Conservation (phyloP, 2,329 filamentous ascomycete species). For the Blumeria graminis region DNA sequence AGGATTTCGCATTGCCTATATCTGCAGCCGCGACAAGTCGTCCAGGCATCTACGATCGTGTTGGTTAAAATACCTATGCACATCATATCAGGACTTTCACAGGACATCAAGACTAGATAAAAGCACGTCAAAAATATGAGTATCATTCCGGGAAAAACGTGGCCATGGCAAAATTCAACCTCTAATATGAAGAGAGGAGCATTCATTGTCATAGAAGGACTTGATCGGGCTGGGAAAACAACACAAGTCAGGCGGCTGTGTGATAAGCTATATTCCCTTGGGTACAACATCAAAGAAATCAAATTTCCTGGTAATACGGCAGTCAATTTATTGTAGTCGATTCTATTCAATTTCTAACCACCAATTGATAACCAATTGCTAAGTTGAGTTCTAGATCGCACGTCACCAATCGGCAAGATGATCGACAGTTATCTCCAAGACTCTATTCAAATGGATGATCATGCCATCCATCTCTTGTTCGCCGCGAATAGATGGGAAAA, state of each 20-base stretch:
- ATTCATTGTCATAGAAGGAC: constrained; percentile 46
- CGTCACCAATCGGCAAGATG: constrained; percentile 41
- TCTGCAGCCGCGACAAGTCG: too few species aligned
- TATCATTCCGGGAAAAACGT: not conserved
- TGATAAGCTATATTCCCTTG: constrained; percentile 24
- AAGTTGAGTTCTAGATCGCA: constrained; percentile 26
- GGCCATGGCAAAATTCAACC: not conserved
- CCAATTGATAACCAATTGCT: not conserved
- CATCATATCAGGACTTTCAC: too few species aligned
- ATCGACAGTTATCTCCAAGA: constrained; percentile 42
- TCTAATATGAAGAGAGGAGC: constrained; percentile 22
- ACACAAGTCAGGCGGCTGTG: constrained; percentile 40
- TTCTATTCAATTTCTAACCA: not conserved
- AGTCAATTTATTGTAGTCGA: not conserved
- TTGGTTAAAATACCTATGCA: too few species aligned
- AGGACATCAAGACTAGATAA: too few species aligned
- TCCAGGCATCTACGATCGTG: too few species aligned
- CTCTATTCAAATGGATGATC: constrained; percentile 36
- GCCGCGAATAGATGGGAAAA: constrained; percentile 49
- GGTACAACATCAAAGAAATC: constrained; percentile 29
- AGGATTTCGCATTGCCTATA: too few species aligned
- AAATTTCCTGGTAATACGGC: constrained; percentile 37
- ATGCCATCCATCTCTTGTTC: constrained; percentile 49
- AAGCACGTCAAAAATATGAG: not conserved
- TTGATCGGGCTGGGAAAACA: constrained; percentile 49